phyloP scores from a whole-genome alignment of 306 rosid genomes.

The Lupinus albus region DNA sequence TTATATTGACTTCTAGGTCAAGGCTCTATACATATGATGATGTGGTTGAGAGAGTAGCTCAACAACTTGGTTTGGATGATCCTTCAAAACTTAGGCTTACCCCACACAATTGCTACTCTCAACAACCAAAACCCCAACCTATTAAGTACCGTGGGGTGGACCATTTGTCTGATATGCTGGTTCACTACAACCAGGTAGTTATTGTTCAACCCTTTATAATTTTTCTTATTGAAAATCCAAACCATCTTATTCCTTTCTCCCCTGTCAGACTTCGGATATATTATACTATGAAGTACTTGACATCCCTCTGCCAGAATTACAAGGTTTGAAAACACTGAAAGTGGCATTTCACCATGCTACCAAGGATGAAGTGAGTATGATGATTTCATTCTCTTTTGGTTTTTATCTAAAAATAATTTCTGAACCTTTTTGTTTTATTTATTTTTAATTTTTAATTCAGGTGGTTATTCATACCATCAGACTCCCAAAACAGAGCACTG shows the following conservation, averaged over 20 bases:
- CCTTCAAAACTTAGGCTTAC: constrained; percentile 85
- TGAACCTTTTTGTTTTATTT: not conserved
- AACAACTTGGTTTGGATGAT: constrained; percentile 77
- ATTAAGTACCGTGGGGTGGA: constrained; percentile 86
- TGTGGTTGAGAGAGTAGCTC: constrained; percentile 84
- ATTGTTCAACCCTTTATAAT: constrained; percentile 28
- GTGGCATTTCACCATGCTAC: constrained; percentile 88
- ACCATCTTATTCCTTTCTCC: constrained; percentile 26
- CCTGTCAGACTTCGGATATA: constrained; percentile 79
- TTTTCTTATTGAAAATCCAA: constrained; percentile 8
- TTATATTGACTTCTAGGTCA: constrained; percentile 59
- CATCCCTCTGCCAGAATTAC: constrained; percentile 92
- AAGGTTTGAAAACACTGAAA: constrained; percentile 88
- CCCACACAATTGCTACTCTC: constrained; percentile 90
- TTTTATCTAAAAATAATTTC: constrained; percentile 13
- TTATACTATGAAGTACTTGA: constrained; percentile 86
- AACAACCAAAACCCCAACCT: constrained; percentile 92
- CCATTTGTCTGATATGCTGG: constrained; percentile 82
- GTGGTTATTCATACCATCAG: constrained; percentile 81
- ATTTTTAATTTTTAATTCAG: constrained; percentile 45
- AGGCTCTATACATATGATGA: constrained; percentile 86
- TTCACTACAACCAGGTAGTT: constrained; percentile 86
- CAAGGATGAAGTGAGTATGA: constrained; percentile 76
- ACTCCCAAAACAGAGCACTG: constrained; percentile 87
- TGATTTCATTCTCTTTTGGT: constrained; percentile 22